These are phyloP conservation scores for Talaromyces sp. DNA, from an alignment of 2,329 filamentous ascomycete genomes.

Conservation along the genomic window DNA sequence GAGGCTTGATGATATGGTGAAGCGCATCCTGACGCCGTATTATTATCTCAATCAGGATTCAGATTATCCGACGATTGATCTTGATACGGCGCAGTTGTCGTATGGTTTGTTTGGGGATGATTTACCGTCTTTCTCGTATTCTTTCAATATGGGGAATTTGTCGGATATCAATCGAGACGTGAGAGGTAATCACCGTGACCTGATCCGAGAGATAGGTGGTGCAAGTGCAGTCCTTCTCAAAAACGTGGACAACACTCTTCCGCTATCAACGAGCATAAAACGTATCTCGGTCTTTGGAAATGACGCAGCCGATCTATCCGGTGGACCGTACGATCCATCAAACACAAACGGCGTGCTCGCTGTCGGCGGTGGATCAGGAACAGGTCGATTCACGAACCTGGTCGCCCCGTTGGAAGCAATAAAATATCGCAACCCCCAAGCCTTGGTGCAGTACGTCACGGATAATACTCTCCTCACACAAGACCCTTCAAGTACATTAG, in stretches of 20 bases:
- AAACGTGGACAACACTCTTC: conserved; percentile 52
- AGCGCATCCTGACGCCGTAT: conserved; percentile 48
- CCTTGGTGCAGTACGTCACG: conserved; percentile 33
- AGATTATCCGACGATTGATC: conserved; percentile 24
- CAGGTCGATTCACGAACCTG: conserved; percentile 29
- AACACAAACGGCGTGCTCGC: conserved; percentile 16
- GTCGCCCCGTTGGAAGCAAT: conserved; percentile 30
- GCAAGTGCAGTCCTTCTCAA: conserved; percentile 49
- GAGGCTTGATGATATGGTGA: conserved; percentile 49
- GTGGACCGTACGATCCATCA: conserved; percentile 24
- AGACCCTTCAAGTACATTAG: not conserved
- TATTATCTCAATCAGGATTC: conserved; percentile 46
- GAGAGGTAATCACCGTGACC: conserved; percentile 63
- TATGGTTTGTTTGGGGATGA: conserved; percentile 8
- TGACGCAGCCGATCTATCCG: conserved; percentile 24
- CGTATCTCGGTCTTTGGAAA: conserved; percentile 25
- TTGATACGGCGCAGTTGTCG: conserved; percentile 14
- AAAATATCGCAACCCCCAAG: conserved; percentile 16
- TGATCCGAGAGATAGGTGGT: conserved; percentile 57
- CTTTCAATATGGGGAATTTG: conserved; percentile 19
- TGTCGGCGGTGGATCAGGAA: conserved; percentile 32
- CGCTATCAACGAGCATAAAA: conserved; percentile 37
- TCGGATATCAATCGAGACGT: conserved; percentile 56
- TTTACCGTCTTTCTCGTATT: conserved; percentile 25
- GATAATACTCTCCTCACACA: conserved; percentile 42